Base-by-base conservation (phyloP, 2,329 filamentous ascomycete species). In the Stenocarpella maydis region DNA sequence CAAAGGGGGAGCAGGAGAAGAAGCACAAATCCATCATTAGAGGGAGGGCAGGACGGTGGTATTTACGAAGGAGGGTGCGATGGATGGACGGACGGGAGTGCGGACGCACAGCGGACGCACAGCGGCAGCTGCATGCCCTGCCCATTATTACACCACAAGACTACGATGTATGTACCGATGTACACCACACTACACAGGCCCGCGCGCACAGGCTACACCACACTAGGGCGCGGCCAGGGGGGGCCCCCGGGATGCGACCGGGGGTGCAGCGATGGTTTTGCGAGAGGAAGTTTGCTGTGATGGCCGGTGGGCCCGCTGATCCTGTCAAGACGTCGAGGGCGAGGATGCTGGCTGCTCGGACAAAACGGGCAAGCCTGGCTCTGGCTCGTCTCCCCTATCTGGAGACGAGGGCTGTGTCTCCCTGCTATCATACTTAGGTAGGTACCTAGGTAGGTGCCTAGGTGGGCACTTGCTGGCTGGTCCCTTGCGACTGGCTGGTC, bases 31-130 rank as follows among this genome's bases (percentile, higher is more conserved):
- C 39, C 60, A 43, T 60, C 66, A 63, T 65, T 65, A 34, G 66
- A 68, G 37, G 28, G 55, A 64, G 69, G 69, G 69, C 47, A 71
- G 69, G 61, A 61, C 53, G 60, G 69, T 39, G 41, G 61, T 65
- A 65, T 39, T 66, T 64, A 43, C 41, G 37, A 63, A 15, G 64
- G 45, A 43, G 15, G 69, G 53, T 41, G 41, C 52, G 65, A 50
- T 52, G 64, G 52, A 60, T 45, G 69, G 54, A 8, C 31, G 67
- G 58, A 17, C 21, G 17, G 50, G 47, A 37, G 50, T 41, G 49
- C 17, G 55, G 55, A 37, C 54, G 24, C n/a, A n/a, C n/a, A n/a
- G n/a, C n/a, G n/a, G 37, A 63, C n/a, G 58, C 58, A 49, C n/a
- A 24, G 34, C 43, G 43, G 58, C 41, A 63, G 41, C 58, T 63